Evolutionary conservation across 2,329 filamentous ascomycete species (phyloP).

Genomic region (Epichloe glyceriae): DNA sequence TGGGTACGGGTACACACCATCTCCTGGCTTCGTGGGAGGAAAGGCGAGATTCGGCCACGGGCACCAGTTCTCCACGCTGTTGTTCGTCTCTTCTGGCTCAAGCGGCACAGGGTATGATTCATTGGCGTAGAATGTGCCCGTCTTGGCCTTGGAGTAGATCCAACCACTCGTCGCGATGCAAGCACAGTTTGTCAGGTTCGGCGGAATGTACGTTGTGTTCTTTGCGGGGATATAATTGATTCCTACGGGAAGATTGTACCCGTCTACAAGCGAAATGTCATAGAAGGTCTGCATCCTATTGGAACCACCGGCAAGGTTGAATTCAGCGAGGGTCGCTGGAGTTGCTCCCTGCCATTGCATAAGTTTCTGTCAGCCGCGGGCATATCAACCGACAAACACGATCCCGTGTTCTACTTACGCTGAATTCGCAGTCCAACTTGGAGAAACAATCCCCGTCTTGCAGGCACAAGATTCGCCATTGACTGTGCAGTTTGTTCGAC

Average conservation of each 20-base stretch:
- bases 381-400: neutral
- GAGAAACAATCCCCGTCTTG: conserved; percentile 62
- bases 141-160: conserved; percentile 40
- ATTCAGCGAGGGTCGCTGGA: conserved; percentile 68
- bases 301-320: conserved; percentile 57
- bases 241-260: conserved; percentile 66
- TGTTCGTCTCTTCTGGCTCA: conserved; percentile 44
- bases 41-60: conserved; percentile 64
- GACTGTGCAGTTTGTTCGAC: conserved; percentile 71
- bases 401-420: conserved; percentile 34
- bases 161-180: conserved; percentile 60
- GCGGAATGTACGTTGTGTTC: conserved; percentile 54
- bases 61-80: conserved; percentile 56
- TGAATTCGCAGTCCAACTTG: conserved; percentile 53
- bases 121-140: conserved; percentile 49
- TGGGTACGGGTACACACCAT: conserved; percentile 69
- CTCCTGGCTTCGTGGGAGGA: conserved; percentile 55
- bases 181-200: conserved; percentile 62
- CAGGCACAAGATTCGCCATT: conserved; percentile 55
- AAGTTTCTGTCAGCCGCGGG: conserved; percentile 2
- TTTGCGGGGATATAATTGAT: conserved; percentile 47
- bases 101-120: conserved; percentile 53
- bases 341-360: conserved; percentile 44
- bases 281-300: conserved; percentile 57
- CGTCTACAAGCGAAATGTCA: conserved; percentile 74